Base-by-base conservation (phyloP, 2,329 filamentous ascomycete species). In the Akanthomyces uredinophilus region DNA sequence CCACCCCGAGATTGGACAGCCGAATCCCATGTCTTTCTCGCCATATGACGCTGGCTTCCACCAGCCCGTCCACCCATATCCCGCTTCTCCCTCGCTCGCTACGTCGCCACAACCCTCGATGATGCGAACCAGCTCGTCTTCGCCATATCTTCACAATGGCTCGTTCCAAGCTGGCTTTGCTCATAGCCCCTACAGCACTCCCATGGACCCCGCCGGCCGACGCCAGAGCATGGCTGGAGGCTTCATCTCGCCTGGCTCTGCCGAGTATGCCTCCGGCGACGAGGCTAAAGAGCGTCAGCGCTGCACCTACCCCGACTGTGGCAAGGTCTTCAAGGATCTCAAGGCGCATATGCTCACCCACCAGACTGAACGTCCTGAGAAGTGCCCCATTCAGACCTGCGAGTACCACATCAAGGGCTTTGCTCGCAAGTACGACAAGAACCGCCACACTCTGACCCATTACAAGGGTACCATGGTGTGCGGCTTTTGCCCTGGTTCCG, bases 391-490 rank as follows among this genome's bases (percentile, higher is more conserved):
- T 68, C 82, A 89, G 63, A 95, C 88, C 0, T 97, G 93, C 79
- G 92, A 96, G 70, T 97, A 96, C 76, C 89, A 96, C 78, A 79
- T 84, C 71, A 96, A 96, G 77, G 93, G 93, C 4, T 97, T 97
- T 71, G 92, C 93, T 13, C 84, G 93, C 69, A 96, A 96, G 77
- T 97, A 97, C 73, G 93, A 97, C 80, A 96, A 96, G 83, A 96
- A 96, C 77, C 82, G 93, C 50, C 93, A 97, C 74, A 96, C 92
- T 5, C 77, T 96, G 65, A 97, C 93, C 5, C 93, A 97, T 74
- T 97, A 96, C 83, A 96, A 96, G 78, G 93, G 93, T 46, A 96
- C 91, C 54, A 96, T 96, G 93, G 91, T 96, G 27, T 97, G 93
- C 72, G 92, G 92, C 35, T 97, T 96, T 79, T 96, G 93, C 70